These are phyloP conservation scores for Glycine latifolia DNA, from an alignment of 306 rosid species.

Conservation along the genomic window DNA sequence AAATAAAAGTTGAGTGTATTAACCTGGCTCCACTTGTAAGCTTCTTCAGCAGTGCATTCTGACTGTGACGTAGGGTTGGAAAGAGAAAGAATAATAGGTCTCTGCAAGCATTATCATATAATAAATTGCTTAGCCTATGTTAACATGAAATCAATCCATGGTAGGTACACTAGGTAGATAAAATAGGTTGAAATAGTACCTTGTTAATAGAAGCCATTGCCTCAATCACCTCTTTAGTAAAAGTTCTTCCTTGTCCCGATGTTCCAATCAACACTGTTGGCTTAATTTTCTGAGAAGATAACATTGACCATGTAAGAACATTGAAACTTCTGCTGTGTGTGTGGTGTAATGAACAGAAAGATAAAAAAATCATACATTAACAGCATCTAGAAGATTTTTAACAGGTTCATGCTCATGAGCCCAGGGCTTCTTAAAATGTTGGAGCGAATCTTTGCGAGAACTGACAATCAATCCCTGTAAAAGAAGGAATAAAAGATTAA, in stretches of 20 bases:
- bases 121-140: slow-evolving; percentile 8
- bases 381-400: slow-evolving; percentile 68
- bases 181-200: slow-evolving; percentile 54
- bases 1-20: slow-evolving; percentile 20
- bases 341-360: slow-evolving; percentile 36
- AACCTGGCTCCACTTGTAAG: slow-evolving; percentile 61
- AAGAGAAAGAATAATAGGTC: slow-evolving; percentile 59
- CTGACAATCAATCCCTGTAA: slow-evolving; percentile 83
- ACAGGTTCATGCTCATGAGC: slow-evolving; percentile 91
- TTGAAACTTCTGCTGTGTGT: not conserved
- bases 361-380: slow-evolving; percentile 61
- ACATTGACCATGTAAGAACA: slow-evolving; percentile 36
- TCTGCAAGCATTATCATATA: slow-evolving; percentile 45
- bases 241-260: slow-evolving; percentile 86
- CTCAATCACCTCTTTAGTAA: slow-evolving; percentile 86
- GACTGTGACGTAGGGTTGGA: slow-evolving; percentile 66
- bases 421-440: slow-evolving; percentile 98
- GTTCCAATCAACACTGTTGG: slow-evolving; percentile 97
- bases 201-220: slow-evolving; percentile 79
- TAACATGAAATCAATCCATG: slow-evolving; percentile 30
- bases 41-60: slow-evolving; percentile 67
- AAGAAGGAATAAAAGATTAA: slow-evolving; percentile 40
- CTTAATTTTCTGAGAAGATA: slow-evolving; percentile 70
- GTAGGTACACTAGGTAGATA: slow-evolving; percentile 15
- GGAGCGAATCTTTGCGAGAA: slow-evolving; percentile 89